Conservation (phyloP, 2,329 filamentous ascomycete genomes). For the Thielaviopsis populi region DNA sequence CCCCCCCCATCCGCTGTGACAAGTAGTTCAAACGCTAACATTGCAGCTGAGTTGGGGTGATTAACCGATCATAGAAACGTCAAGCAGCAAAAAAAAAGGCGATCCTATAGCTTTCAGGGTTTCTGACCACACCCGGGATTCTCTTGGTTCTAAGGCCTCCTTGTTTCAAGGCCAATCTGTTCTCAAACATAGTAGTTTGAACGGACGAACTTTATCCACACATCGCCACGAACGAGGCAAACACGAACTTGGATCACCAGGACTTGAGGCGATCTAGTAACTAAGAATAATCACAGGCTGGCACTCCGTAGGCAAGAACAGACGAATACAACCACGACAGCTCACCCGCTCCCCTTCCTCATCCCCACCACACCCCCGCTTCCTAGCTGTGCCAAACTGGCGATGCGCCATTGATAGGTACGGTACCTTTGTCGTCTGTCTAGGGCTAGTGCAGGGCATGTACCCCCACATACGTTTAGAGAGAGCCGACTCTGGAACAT, state of each 20-base stretch:
- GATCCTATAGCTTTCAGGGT: neutral
- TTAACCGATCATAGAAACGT: neutral
- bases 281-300: neutral
- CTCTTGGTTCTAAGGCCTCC: neutral
- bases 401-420: too few relatives aligned
- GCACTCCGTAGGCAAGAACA: neutral
- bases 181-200: neutral
- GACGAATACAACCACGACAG: neutral
- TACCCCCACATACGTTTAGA: too few relatives aligned
- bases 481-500: neutral
- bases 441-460: too few relatives aligned
- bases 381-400: too few relatives aligned
- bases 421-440: too few relatives aligned
- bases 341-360: neutral
- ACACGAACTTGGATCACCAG: neutral
- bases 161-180: neutral
- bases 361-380: neutral
- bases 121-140: neutral
- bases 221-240: neutral
- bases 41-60: neutral
- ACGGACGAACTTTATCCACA: slow-evolving; percentile 1
- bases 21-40: neutral
- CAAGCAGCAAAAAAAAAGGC: neutral
- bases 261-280: neutral
- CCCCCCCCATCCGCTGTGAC: too few relatives aligned